These are phyloP conservation scores for Gorgonomyces haynaldii DNA, from an alignment of 192 early-diverging fungal genomes.

Conservation along the genomic window DNA sequence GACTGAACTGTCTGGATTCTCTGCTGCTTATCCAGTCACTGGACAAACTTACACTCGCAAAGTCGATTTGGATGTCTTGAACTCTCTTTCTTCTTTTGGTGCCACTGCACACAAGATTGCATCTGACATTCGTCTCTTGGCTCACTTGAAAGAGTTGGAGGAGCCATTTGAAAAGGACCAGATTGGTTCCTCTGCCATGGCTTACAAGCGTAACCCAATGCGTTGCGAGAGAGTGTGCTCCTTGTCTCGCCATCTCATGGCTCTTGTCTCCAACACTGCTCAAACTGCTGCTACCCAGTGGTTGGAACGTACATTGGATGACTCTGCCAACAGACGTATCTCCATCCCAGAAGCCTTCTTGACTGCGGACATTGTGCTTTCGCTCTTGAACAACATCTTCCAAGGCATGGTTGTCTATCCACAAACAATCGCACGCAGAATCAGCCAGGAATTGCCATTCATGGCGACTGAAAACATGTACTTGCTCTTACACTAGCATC, in stretches of 20 bases:
- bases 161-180: conserved; percentile 99
- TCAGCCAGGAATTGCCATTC: conserved; percentile 91
- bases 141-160: conserved; percentile 95
- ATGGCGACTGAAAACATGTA: conserved; percentile 98
- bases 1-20: conserved; percentile 77
- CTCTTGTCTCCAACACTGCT: conserved; percentile 73
- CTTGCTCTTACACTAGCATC: conserved; percentile 29
- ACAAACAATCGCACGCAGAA: conserved; percentile 80
- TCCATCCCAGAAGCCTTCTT: conserved; percentile 93
- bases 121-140: conserved; percentile 89
- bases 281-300: conserved; percentile 89
- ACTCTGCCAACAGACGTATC: conserved; percentile 92
- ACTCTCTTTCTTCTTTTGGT: conserved; percentile 80
- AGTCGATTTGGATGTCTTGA: conserved; percentile 86
- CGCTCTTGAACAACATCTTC: conserved; percentile 90
- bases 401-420: conserved; percentile 97
- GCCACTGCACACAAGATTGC: conserved; percentile 95
- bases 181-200: conserved; percentile 97
- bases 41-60: conserved; percentile 98
- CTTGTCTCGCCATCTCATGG: conserved; percentile 87
- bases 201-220: conserved; percentile 99
- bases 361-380: conserved; percentile 91
- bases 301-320: conserved; percentile 96
- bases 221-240: conserved; percentile 94
- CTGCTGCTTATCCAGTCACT: conserved; percentile 74